These are phyloP conservation scores for Boletellus ananas DNA, from an alignment of 768 basidiomycete genomes.

Conservation along the genomic window DNA sequence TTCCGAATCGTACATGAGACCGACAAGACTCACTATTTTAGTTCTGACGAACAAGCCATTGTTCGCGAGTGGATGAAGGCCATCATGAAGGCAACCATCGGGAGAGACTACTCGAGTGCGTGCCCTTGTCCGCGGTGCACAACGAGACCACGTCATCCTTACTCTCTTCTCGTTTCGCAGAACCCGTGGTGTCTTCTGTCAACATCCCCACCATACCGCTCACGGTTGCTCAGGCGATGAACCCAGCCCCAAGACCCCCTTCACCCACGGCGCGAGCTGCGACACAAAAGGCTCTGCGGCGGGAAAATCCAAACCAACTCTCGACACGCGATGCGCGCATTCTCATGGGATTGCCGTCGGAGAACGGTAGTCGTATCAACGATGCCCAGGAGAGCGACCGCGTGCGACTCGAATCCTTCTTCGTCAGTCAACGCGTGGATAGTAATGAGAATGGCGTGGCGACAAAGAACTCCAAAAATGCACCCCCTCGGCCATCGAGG, in stretches of 20 bases:
- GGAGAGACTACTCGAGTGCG: constrained; percentile 86
- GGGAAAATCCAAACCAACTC: constrained; percentile 82
- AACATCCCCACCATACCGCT: constrained; percentile 96
- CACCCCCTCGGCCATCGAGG: constrained; percentile 67
- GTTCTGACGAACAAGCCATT: constrained; percentile 78
- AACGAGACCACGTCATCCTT: background rate
- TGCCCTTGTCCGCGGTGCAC: constrained; percentile 9
- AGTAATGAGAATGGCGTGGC: constrained; percentile 18
- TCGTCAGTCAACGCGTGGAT: constrained; percentile 38
- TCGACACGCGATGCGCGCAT: constrained; percentile 77
- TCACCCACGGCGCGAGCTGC: constrained; percentile 86
- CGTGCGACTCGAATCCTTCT: constrained; percentile 53
- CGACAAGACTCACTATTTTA: constrained; percentile 88
- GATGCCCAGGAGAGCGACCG: constrained; percentile 40
- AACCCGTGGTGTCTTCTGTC: constrained; percentile 92
- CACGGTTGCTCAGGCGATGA: constrained; percentile 93
- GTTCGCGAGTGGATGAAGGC: constrained; percentile 99
- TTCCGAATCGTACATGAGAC: constrained; percentile 91
- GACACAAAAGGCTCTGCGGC: constrained; percentile 79
- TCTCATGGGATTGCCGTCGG: constrained; percentile 56
- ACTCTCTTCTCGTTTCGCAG: constrained; percentile 40
- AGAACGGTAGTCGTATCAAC: constrained; percentile 19
- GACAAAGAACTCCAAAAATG: constrained; percentile 14
- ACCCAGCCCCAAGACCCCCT: constrained; percentile 91
- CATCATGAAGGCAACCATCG: constrained; percentile 98